Evolutionary conservation across 306 rosid genomes (phyloP).

Genomic region (Mucuna pruriens): DNA sequence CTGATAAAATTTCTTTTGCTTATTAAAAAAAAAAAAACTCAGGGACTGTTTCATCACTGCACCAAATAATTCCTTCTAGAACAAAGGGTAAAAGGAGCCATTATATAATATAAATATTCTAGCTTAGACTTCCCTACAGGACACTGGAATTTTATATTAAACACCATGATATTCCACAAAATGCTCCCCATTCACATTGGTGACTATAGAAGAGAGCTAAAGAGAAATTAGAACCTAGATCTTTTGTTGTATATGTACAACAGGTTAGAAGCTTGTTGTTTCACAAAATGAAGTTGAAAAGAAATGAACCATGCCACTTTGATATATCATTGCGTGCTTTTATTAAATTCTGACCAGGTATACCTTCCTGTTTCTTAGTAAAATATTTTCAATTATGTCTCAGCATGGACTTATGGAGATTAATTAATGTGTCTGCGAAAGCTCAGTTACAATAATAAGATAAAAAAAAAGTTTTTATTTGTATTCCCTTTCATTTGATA

Average conservation of each 20-base stretch:
- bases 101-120: neutral
- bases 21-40: too few relatives aligned
- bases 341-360: neutral
- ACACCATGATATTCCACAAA: neutral
- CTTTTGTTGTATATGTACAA: neutral
- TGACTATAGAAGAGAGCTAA: neutral
- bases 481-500: neutral
- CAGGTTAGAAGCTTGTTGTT: neutral
- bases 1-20: too few relatives aligned
- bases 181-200: neutral
- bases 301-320: slow-evolving; percentile 15
- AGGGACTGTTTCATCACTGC: too few relatives aligned
- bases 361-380: neutral
- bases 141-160: neutral
- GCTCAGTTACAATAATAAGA: neutral
- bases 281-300: neutral
- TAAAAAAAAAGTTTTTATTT: neutral
- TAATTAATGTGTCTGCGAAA: slow-evolving; percentile 4
- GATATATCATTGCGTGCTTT: slow-evolving; percentile 15
- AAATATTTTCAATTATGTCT: slow-evolving; percentile 6
- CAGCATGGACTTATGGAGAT: neutral
- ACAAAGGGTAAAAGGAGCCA: neutral
- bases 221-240: neutral
- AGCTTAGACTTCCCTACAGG: neutral
- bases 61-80: neutral